Evolutionary conservation across 352 stramenopile genomes (phyloP).

Genomic region (Blastocystis sp.): DNA sequence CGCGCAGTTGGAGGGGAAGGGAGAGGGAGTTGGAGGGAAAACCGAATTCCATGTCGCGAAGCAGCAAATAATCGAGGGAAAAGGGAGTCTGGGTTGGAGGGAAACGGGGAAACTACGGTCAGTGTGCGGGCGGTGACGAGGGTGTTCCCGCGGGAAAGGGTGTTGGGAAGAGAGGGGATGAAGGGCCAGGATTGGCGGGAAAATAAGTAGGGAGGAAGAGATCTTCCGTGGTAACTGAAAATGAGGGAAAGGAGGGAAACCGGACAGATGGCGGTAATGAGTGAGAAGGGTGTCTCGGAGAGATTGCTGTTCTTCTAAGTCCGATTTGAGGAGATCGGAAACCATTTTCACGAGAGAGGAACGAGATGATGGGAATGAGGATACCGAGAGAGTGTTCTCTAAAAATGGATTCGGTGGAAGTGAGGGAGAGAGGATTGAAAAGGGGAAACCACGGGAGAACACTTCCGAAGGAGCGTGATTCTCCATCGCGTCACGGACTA

Average conservation of each 20-base stretch:
- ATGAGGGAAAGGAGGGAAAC: background rate
- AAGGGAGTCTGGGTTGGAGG: background rate
- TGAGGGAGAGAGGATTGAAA: slow-evolving; percentile 7
- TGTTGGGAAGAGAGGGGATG: background rate
- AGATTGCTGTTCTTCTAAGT: background rate
- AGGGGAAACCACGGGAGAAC: slow-evolving; percentile 6
- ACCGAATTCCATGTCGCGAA: background rate
- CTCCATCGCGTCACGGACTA: background rate
- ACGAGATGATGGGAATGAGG: background rate
- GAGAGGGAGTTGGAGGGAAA: background rate
- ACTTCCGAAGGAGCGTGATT: background rate
- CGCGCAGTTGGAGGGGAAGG: background rate
- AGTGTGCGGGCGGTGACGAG: background rate
- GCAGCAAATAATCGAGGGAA: background rate
- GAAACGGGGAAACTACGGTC: background rate
- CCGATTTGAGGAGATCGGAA: background rate
- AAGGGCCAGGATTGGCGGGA: background rate
- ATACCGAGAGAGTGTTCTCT: background rate
- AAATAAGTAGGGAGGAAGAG: background rate
- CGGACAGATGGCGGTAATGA: background rate
- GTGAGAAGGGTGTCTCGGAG: background rate
- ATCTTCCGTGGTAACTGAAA: background rate
- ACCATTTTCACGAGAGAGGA: background rate
- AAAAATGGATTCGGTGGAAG: background rate
- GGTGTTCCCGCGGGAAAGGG: background rate